phyloP scores from a whole-genome alignment of 768 basidiomycete species.

The Serendipita vermifera region DNA sequence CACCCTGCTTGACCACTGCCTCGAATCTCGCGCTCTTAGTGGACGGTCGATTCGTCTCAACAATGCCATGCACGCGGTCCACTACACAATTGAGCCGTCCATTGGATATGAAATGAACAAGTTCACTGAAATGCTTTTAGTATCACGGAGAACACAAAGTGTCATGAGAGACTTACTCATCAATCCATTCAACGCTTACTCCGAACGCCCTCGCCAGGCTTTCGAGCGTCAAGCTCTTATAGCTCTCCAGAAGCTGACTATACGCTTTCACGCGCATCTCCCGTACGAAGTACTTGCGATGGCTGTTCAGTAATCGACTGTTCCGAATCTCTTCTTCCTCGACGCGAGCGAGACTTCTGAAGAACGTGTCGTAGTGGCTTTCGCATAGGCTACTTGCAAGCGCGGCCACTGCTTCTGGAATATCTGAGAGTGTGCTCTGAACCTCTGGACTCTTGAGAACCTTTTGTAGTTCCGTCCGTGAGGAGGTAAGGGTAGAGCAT shows the following conservation, averaged over 20 bases:
- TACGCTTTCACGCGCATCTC: conserved; percentile 96
- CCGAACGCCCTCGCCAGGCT: conserved; percentile 80
- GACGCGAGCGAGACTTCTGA: conserved; percentile 24
- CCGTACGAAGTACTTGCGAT: conserved; percentile 80
- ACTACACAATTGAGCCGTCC: conserved; percentile 78
- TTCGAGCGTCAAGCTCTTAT: conserved; percentile 77
- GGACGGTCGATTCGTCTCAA: conserved; percentile 73
- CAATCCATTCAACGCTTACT: conserved; percentile 76
- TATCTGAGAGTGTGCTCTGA: conserved; percentile 41
- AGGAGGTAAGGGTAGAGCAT: conserved; percentile 47
- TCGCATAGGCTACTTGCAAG: conserved; percentile 71
- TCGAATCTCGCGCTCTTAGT: conserved; percentile 82
- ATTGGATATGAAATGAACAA: conserved; percentile 82
- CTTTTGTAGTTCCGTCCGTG: conserved; percentile 63
- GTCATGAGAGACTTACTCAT: conserved; percentile 43
- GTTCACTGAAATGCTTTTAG: conserved; percentile 41
- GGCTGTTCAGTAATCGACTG: conserved; percentile 60
- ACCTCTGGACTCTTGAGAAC: conserved; percentile 43
- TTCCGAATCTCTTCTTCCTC: conserved; percentile 2
- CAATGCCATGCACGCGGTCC: conserved; percentile 88
- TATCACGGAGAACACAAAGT: conserved; percentile 9
- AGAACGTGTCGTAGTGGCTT: conserved; percentile 91
- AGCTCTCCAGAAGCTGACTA: conserved; percentile 80
- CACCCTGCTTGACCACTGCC: conserved; percentile 85
- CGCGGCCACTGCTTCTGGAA: conserved; percentile 33